phyloP scores from a whole-genome alignment of 1,284 basidiomycete genomes.

The Moesziomyces parantarcticus region DNA sequence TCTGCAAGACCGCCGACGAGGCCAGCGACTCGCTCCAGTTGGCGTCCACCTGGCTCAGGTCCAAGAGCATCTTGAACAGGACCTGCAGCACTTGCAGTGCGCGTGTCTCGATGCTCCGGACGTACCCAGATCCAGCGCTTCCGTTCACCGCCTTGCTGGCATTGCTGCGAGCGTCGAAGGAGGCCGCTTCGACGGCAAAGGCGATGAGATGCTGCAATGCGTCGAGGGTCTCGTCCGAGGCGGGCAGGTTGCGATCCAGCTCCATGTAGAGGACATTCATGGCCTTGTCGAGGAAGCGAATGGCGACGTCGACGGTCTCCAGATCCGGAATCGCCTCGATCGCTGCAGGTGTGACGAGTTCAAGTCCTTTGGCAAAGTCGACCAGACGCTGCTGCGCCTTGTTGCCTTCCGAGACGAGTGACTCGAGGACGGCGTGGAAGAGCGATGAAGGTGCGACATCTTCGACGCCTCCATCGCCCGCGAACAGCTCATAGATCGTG shows the following conservation, averaged over 20 bases:
- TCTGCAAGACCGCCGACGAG: constrained; percentile 14
- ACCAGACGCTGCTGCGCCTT: constrained; percentile 27
- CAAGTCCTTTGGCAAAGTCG: constrained; percentile 41
- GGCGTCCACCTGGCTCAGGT: constrained; percentile 45
- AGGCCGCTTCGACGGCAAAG: constrained; percentile 31
- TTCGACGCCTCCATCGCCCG: constrained; percentile 5
- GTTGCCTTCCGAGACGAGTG: constrained; percentile 19
- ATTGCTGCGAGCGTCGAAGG: constrained; percentile 1
- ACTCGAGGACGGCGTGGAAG: constrained; percentile 13
- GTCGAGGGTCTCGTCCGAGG: constrained; percentile 15
- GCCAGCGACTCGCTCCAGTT: constrained; percentile 43
- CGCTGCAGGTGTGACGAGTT: constrained; percentile 14
- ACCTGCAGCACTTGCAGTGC: constrained; percentile 37
- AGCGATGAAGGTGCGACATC: constrained; percentile 9
- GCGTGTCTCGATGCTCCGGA: constrained; percentile 3
- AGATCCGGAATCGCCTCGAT: constrained; percentile 33
- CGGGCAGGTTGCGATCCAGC: constrained; percentile 26
- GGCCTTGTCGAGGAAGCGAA: constrained; percentile 41
- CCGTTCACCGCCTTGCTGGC: neutral
- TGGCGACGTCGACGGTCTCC: constrained; percentile 39
- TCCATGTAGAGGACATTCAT: constrained; percentile 46
- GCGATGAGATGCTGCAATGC: constrained; percentile 19
- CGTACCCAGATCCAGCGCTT: neutral
- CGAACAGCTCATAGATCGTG: constrained; percentile 16
- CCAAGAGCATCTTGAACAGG: constrained; percentile 39